Conservation (phyloP, 2,329 filamentous ascomycete species). For the Pyrenochaeta sp. region DNA sequence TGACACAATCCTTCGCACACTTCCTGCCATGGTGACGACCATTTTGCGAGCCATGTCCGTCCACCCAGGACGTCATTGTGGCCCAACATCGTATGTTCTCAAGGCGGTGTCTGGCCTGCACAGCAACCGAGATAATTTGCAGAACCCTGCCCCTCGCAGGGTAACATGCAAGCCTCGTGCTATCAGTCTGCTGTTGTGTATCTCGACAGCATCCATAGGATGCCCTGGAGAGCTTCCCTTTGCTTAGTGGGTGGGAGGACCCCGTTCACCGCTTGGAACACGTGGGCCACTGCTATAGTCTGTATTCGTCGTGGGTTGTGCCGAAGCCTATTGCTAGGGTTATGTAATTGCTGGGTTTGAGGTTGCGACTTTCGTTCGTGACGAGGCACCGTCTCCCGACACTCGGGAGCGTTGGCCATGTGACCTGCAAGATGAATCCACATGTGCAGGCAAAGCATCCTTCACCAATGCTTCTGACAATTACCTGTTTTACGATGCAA, state of each 20-base stretch:
- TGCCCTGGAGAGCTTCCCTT: background rate
- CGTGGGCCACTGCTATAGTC: background rate
- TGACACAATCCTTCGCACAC: background rate
- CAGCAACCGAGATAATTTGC: no score
- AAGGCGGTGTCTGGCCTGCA: constrained; percentile 1
- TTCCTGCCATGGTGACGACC: background rate
- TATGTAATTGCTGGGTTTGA: no score
- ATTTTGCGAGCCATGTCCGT: background rate
- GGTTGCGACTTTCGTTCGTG: no score
- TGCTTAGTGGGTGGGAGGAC: background rate
- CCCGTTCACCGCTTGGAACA: background rate
- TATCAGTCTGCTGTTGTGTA: background rate
- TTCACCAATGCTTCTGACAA: no score
- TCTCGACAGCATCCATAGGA: background rate
- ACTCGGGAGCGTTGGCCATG: no score
- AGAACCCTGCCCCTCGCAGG: background rate
- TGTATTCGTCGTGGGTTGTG: background rate
- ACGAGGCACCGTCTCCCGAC: no score
- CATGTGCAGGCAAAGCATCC: no score
- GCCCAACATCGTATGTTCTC: no score
- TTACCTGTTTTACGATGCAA: no score
- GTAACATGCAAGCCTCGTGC: background rate
- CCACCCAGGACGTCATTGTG: background rate
- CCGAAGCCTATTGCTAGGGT: no score
- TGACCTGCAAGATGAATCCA: no score